phyloP scores from a whole-genome alignment of 2,329 filamentous ascomycete species.

The Helotiales sp. region DNA sequence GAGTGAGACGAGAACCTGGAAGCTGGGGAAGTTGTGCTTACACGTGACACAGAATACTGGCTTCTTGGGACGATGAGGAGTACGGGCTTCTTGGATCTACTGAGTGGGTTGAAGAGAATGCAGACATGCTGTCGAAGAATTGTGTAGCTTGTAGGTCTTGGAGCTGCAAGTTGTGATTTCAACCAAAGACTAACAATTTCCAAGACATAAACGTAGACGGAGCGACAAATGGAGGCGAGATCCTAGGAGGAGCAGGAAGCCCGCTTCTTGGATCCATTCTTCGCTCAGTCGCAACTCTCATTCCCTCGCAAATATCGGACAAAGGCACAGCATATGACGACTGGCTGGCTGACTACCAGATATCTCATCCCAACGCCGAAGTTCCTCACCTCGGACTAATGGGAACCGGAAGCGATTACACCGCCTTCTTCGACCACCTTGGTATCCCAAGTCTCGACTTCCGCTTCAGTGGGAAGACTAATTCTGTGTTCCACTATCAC shows the following conservation, averaged over 20 bases:
- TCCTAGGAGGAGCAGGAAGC: neutral
- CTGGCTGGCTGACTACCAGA: neutral
- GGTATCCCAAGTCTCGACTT: constrained; percentile 50
- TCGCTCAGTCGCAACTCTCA: neutral
- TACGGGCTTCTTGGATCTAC: constrained; percentile 77
- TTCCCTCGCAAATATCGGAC: neutral
- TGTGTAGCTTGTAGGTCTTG: neutral
- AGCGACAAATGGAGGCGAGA: neutral
- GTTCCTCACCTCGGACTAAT: constrained; percentile 48
- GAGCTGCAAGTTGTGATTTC: too few species aligned
- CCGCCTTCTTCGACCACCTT: constrained; percentile 53
- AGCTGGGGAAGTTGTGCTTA: neutral
- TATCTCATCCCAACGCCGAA: neutral
- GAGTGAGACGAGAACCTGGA: neutral
- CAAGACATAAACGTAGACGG: constrained; percentile 29
- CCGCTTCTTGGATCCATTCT: neutral
- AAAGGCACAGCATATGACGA: neutral
- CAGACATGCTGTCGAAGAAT: constrained; percentile 65
- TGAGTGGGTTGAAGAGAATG: constrained; percentile 79
- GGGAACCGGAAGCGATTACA: constrained; percentile 65
- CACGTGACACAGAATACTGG: constrained; percentile 58
- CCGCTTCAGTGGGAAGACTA: constrained; percentile 32
- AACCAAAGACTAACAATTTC: neutral
- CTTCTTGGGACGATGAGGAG: constrained; percentile 69
- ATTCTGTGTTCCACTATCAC: constrained; percentile 71